phyloP scores from a whole-genome alignment of 139 green algal genomes.

The Astrephomene gubernaculifera region DNA sequence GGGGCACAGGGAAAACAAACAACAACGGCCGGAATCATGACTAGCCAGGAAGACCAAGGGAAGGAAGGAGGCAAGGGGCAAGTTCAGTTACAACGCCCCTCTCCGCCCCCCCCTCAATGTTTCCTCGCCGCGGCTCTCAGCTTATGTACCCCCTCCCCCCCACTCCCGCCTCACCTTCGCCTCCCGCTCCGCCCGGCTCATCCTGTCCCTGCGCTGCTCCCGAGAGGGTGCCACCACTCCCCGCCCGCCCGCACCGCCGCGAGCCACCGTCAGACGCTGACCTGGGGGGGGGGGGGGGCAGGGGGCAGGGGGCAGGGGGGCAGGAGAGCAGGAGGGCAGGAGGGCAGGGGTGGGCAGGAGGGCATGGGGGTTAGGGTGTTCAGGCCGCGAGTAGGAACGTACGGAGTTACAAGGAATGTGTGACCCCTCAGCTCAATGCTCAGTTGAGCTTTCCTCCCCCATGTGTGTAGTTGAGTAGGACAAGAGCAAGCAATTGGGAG shows the following conservation, averaged over 20 bases:
- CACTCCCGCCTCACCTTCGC: constrained; percentile 21
- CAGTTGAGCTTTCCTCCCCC: no score
- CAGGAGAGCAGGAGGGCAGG: background rate
- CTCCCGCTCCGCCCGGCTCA: constrained; percentile 42
- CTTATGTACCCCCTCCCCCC: background rate
- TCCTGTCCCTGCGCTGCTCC: constrained; percentile 31
- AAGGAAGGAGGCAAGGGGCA: no score
- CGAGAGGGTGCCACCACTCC: constrained; percentile 66
- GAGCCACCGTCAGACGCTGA: constrained; percentile 68
- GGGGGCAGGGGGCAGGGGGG: background rate
- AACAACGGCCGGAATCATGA: no score
- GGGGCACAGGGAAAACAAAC: no score
- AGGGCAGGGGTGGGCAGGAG: background rate
- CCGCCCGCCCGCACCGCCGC: constrained; percentile 69
- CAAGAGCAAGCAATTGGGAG: no score
- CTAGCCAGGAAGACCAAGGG: no score
- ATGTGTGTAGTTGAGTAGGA: no score
- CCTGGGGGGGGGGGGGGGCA: constrained; percentile 21
- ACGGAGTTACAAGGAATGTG: no score
- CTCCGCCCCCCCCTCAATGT: background rate
- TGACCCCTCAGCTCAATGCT: no score
- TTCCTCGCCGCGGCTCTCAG: background rate
- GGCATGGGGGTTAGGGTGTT: background rate
- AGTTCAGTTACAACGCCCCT: background rate
- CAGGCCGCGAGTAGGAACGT: background rate